phyloP scores from a whole-genome alignment of 352 stramenopile species.

The Sclerospora graminicola region DNA sequence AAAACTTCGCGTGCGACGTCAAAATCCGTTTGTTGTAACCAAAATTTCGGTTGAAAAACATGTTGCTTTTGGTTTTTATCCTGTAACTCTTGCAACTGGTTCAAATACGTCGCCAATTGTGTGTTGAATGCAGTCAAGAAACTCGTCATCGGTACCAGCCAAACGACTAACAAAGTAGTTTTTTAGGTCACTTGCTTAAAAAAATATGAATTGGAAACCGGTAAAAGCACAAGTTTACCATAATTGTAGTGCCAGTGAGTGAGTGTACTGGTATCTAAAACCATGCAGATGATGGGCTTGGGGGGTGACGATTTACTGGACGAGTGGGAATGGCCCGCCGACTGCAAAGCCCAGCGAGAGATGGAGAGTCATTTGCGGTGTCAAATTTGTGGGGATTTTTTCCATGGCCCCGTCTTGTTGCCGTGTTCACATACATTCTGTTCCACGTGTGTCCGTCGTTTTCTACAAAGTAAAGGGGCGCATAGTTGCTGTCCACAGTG shows the following conservation, averaged over 20 bases:
- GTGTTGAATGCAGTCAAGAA: constrained; percentile 51
- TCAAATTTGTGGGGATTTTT: constrained; percentile 78
- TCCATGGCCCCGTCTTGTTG: constrained; percentile 70
- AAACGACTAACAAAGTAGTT: constrained; percentile 4
- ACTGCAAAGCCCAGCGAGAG: constrained; percentile 45
- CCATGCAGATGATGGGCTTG: constrained; percentile 14
- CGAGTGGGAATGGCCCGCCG: constrained; percentile 69
- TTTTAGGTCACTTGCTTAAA: neutral
- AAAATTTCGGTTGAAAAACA: constrained; percentile 66
- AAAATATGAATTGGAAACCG: neutral
- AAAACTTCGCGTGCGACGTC: constrained; percentile 73
- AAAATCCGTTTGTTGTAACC: constrained; percentile 68
- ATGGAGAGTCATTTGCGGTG: constrained; percentile 73
- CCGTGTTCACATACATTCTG: constrained; percentile 78
- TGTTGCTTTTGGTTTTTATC: constrained; percentile 37
- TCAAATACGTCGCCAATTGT: constrained; percentile 35
- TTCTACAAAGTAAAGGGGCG: constrained; percentile 57
- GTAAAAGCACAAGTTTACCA: neutral
- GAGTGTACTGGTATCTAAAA: neutral
- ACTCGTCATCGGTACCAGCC: constrained; percentile 26
- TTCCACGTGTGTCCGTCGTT: constrained; percentile 73
- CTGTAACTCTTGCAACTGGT: constrained; percentile 55
- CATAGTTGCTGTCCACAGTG: constrained; percentile 72
- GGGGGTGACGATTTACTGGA: constrained; percentile 23
- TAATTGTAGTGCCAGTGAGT: no score